Percentiles rank a stretch among this genome's conserved stretches.
Evolutionary conservation across 352 stramenopile genomes (phyloP).

Genomic region (Globisporangium rhizosaccharum): DNA sequence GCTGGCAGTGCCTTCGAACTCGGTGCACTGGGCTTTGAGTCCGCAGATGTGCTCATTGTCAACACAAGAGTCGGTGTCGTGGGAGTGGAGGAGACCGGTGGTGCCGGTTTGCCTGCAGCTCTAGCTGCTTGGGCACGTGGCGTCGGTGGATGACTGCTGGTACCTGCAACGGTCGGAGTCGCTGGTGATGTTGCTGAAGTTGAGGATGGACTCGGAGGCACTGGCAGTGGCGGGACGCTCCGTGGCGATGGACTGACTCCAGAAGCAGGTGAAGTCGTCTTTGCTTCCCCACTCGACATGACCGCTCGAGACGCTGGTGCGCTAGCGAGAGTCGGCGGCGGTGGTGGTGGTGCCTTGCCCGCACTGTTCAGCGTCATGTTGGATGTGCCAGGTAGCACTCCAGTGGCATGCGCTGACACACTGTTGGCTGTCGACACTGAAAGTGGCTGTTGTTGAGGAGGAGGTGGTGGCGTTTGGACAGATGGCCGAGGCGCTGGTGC

Average conservation of each 20-base stretch:
- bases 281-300: slow-evolving; percentile 2
- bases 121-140: not conserved
- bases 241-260: not conserved
- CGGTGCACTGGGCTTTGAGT: not conserved
- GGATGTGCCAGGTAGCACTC: not conserved
- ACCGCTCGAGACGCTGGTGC: not conserved
- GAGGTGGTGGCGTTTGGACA: not conserved
- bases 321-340: not conserved
- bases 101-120: not conserved
- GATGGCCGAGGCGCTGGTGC: not conserved
- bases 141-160: not conserved
- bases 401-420: not conserved
- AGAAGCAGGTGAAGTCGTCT: not conserved
- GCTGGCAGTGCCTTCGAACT: not conserved
- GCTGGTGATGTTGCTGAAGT: not conserved
- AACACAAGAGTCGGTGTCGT: not conserved
- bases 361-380: not conserved
- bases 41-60: not conserved
- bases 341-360: slow-evolving; percentile 1
- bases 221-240: not conserved
- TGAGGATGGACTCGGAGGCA: not conserved
- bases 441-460: not conserved
- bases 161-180: not conserved
- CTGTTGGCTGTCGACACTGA: not conserved
- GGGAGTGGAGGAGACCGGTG: not conserved